Percentiles rank a stretch among this genome's conserved stretches.
Evolutionary conservation across 179 eudicot genomes (phyloP).

Genomic region (Camellia oleifera): DNA sequence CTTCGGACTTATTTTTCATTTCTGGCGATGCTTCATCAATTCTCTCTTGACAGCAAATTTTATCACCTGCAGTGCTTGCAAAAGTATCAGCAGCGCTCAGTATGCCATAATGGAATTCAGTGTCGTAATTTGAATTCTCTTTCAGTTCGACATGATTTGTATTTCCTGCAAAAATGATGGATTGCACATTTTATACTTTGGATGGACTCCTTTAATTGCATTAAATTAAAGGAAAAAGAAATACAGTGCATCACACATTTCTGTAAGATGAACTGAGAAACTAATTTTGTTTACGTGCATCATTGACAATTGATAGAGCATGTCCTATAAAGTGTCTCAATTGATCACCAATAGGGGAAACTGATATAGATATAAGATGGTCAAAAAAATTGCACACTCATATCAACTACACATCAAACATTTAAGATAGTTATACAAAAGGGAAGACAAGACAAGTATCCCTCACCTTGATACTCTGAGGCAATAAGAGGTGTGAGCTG

Average conservation of each 20-base stretch:
- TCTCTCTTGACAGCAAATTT: not conserved
- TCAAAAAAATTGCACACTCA: not conserved
- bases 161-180: not conserved
- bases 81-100: not conserved
- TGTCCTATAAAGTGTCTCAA: not conserved
- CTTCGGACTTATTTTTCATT: not conserved
- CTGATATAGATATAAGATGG: not conserved
- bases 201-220: not conserved
- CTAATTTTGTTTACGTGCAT: not conserved
- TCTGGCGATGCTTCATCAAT: slow-evolving; percentile 1
- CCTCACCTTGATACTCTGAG: not conserved
- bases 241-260: not conserved
- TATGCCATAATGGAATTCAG: not conserved
- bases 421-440: not conserved
- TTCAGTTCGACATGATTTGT: not conserved
- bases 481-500: not conserved
- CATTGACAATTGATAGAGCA: not conserved
- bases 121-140: not conserved
- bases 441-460: not conserved
- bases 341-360: not conserved
- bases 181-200: not conserved
- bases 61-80: not conserved
- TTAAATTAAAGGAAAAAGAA: not conserved
- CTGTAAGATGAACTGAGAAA: not conserved
- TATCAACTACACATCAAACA: not conserved